Evolutionary conservation across 2,329 filamentous ascomycete genomes (phyloP), one percentile per base, ranked within the genome.

Genomic region (Phialophora expanda): DNA sequence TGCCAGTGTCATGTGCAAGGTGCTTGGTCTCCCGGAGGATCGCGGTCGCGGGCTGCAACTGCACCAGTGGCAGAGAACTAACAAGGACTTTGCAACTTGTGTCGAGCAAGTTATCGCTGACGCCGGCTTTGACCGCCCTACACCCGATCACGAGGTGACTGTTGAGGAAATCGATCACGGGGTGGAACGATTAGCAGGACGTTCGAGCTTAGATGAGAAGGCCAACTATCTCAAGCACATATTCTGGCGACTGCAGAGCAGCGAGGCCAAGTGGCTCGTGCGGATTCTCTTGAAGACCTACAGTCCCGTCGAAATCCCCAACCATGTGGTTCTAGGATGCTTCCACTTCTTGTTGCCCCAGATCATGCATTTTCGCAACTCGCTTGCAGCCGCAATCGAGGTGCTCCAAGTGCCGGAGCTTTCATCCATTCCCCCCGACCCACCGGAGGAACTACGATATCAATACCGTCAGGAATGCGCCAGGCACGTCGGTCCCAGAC

Each of bases 201-300:
- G 81, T 17, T 89, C 87, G 68, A 82, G 84, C 60, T 93, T 90
- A 78, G 96, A 92, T 60, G 75, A 76, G 1, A 75, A 80, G 72
- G 73, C 85, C 73, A 81, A 24, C 77, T 79, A 4, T 75, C 83
- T 3, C 76, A 94, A 0, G 81, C 81, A 22, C 74, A 75, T 0
- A 74, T 93, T 0, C 90, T 90, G 72, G 32, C 84, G 86, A 7
- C 74, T 92, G 9, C 81, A 82, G 54, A 86, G 91, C 2, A 81
- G 82, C 51, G 91, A 96, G 74, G 90, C 89, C 3, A 97, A 97
- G 78, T 97, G 93, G 93, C 83, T 97, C 11, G 91, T 91, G 0
- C 85, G 93, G 3, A 80, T 97, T 32, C 82, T 97, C 5, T 80
- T 96, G 30, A 95, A 96, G 74, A 85, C 89, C 68, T 91, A 89